These are phyloP conservation scores for Bertia moriformis DNA, from an alignment of 2,329 filamentous ascomycete genomes.

Conservation along the genomic window DNA sequence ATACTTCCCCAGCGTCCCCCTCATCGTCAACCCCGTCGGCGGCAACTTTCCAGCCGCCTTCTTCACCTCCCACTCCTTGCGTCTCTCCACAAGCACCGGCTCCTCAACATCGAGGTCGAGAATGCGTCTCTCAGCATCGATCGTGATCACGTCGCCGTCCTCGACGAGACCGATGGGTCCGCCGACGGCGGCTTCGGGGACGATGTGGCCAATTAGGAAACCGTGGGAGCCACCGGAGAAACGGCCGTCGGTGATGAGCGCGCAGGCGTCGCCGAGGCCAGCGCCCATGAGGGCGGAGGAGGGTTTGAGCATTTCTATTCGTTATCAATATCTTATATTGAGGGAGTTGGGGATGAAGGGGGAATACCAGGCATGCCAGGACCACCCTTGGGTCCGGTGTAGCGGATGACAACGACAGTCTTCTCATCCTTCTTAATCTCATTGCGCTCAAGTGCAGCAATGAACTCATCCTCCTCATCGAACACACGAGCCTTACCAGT, in stretches of 20 bases:
- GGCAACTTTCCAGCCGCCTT: constrained; percentile 17
- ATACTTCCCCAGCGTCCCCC: constrained; percentile 58
- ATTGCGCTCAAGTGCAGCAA: constrained; percentile 61
- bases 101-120: constrained; percentile 54
- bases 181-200: constrained; percentile 73
- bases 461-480: constrained; percentile 70
- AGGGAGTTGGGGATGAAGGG: no score
- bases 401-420: constrained; percentile 79
- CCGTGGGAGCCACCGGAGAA: constrained; percentile 75
- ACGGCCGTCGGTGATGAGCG: constrained; percentile 59
- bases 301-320: constrained; percentile 94
- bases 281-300: constrained; percentile 85
- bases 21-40: constrained; percentile 35
- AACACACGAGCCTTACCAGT: constrained; percentile 70
- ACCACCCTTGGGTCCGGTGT: constrained; percentile 84
- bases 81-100: constrained; percentile 43
- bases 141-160: constrained; percentile 68
- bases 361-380: constrained; percentile 91
- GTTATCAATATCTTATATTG: no score
- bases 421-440: constrained; percentile 75
- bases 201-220: constrained; percentile 77
- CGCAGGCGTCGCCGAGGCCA: constrained; percentile 62
- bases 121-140: constrained; percentile 64
- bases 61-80: constrained; percentile 40
- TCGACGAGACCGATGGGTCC: constrained; percentile 72